Percentiles rank a stretch among this genome's conserved stretches.
phyloP scores from a whole-genome alignment of 225 moss, liverwort and hornwort species.

The Takakia lepidozioides region DNA sequence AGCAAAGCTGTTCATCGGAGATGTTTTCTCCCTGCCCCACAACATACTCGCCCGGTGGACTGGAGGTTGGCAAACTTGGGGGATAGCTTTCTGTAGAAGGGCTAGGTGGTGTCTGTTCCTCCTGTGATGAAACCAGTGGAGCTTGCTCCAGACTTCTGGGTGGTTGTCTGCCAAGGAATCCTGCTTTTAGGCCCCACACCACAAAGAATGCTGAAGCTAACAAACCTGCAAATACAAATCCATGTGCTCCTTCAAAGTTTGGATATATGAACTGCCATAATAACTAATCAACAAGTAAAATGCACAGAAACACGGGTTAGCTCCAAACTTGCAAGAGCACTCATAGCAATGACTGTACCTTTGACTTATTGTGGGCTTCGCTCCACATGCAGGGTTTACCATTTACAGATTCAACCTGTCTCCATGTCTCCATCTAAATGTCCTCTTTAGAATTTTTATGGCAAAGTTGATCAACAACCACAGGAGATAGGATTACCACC shows the following conservation, averaged over 20 bases:
- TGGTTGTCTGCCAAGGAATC: conserved; percentile 7
- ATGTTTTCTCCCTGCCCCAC: conserved; percentile 16
- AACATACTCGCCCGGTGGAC: conserved; percentile 6
- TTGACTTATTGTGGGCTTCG: not conserved
- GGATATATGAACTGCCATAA: no score
- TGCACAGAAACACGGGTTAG: not conserved
- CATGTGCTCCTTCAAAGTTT: no score
- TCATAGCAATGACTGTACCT: no score
- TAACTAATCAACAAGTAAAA: not conserved
- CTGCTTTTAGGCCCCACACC: conserved; percentile 10
- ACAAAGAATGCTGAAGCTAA: conserved; percentile 9
- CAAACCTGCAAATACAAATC: conserved; percentile 16
- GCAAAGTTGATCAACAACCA: no score
- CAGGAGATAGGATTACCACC: no score
- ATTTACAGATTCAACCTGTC: conserved; percentile 2
- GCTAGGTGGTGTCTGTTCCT: conserved; percentile 8
- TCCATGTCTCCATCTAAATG: no score
- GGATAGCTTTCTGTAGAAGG: conserved; percentile 15
- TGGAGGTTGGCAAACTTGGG: conserved; percentile 13
- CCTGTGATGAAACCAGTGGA: conserved; percentile 24
- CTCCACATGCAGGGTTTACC: not conserved
- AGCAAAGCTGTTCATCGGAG: conserved; percentile 36
- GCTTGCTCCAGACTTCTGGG: conserved; percentile 30
- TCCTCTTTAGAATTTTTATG: no score
- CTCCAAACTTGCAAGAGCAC: no score